Conservation (phyloP, 1,139 yeast species). For the Wickerhamomyces sp. region DNA sequence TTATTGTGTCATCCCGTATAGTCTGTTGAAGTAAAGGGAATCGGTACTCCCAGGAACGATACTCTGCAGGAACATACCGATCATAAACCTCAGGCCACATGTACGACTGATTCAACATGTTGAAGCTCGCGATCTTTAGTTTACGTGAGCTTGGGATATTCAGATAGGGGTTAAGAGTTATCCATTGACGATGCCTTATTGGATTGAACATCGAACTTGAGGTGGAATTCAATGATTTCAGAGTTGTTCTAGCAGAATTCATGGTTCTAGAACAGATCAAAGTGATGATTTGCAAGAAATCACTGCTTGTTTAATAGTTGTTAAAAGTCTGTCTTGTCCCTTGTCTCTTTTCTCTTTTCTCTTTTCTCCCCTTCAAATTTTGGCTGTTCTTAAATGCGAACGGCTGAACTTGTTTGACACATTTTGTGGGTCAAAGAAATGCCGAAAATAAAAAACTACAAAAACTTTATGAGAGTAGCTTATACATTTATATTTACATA, state of each 20-base stretch:
- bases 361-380: too few relatives aligned
- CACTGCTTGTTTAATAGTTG: background rate
- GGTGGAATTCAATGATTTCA: background rate
- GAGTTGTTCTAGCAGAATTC: too few relatives aligned
- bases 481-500: too few relatives aligned
- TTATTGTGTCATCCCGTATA: slow-evolving; percentile 34
- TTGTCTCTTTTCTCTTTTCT: too few relatives aligned
- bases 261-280: too few relatives aligned
- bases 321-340: too few relatives aligned
- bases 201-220: slow-evolving; percentile 5
- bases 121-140: slow-evolving; percentile 43
- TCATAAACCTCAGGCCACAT: slow-evolving; percentile 52
- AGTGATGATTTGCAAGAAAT: too few relatives aligned
- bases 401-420: background rate
- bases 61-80: slow-evolving; percentile 41
- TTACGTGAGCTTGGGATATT: slow-evolving; percentile 4
- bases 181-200: slow-evolving; percentile 10
- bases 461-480: background rate
- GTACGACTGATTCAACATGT: slow-evolving; percentile 51
- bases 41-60: slow-evolving; percentile 45
- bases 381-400: slow-evolving; percentile 5
- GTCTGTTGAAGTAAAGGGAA: slow-evolving; percentile 39
- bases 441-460: background rate
- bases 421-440: background rate
- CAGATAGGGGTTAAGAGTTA: slow-evolving; percentile 4